Evolutionary conservation across 345 rosid genomes (phyloP).

Genomic region (Balakata baccata): DNA sequence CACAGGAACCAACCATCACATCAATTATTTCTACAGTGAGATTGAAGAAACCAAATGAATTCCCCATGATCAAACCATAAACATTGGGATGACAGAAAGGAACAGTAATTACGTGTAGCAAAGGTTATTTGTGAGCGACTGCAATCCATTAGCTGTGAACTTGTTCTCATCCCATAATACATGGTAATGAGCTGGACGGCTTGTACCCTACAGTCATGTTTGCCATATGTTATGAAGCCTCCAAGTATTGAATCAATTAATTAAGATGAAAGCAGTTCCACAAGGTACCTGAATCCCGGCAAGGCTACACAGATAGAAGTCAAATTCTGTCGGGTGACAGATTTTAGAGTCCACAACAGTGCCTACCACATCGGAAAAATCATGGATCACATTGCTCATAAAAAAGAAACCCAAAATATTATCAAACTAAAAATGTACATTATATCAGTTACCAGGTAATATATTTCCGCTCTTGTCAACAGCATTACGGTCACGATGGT

Average conservation of each 20-base stretch:
- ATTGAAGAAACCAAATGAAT: neutral
- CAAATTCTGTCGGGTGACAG: constrained; percentile 96
- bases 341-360: constrained; percentile 98
- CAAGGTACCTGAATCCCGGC: constrained; percentile 85
- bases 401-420: neutral
- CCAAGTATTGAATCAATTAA: neutral
- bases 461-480: constrained; percentile 93
- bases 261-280: neutral
- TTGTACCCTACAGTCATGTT: constrained; percentile 61
- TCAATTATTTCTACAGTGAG: neutral
- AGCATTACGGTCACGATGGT: constrained; percentile 63
- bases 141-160: constrained; percentile 86
- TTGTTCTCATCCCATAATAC: constrained; percentile 99
- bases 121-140: constrained; percentile 83
- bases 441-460: constrained; percentile 59
- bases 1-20: too few relatives aligned
- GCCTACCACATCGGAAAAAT: constrained; percentile 35
- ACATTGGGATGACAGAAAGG: neutral
- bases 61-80: too few relatives aligned
- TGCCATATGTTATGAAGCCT: neutral
- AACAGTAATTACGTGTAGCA: constrained; percentile 73
- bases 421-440: neutral
- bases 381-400: neutral
- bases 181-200: constrained; percentile 97
- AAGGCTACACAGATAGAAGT: constrained; percentile 94